Conservation (phyloP, 1,284 basidiomycete genomes). For the Naganishia sp. region DNA sequence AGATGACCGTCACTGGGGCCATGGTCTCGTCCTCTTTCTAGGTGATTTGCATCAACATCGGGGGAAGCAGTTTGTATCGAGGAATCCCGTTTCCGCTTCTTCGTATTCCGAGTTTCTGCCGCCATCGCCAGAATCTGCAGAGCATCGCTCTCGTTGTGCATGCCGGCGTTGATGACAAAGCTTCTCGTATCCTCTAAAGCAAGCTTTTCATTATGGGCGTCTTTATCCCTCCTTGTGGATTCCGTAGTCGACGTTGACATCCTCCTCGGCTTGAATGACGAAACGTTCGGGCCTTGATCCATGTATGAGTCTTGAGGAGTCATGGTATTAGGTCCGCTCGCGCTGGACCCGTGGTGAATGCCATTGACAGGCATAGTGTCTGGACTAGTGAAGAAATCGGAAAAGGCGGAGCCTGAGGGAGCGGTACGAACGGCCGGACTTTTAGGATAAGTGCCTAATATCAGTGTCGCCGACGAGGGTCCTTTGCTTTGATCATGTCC, state of each 20-base stretch:
- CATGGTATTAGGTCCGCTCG: not conserved
- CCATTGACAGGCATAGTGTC: not conserved
- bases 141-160: slow-evolving; percentile 54
- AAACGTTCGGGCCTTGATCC: not conserved
- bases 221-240: slow-evolving; percentile 23
- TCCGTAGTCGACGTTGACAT: slow-evolving; percentile 12
- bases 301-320: not conserved
- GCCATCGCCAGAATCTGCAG: slow-evolving; percentile 53
- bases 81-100: slow-evolving; percentile 19
- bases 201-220: slow-evolving; percentile 10
- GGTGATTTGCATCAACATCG: not conserved
- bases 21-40: not conserved
- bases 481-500: not conserved
- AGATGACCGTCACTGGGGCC: too few relatives aligned
- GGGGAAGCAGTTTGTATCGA: slow-evolving; percentile 25
- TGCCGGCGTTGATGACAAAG: slow-evolving; percentile 50
- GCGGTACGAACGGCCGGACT: not conserved
- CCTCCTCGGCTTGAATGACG: not conserved
- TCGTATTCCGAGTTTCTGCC: slow-evolving; percentile 34
- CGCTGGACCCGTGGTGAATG: not conserved
- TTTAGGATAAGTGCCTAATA: not conserved
- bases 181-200: slow-evolving; percentile 44
- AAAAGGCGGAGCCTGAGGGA: slow-evolving; percentile 6
- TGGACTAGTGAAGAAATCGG: slow-evolving; percentile 18
- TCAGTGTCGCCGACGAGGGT: not conserved